Evolutionary conservation across 2,329 filamentous ascomycete genomes (phyloP), one percentile per base, ranked within the genome.

Genomic region (Venturia aucupariae): DNA sequence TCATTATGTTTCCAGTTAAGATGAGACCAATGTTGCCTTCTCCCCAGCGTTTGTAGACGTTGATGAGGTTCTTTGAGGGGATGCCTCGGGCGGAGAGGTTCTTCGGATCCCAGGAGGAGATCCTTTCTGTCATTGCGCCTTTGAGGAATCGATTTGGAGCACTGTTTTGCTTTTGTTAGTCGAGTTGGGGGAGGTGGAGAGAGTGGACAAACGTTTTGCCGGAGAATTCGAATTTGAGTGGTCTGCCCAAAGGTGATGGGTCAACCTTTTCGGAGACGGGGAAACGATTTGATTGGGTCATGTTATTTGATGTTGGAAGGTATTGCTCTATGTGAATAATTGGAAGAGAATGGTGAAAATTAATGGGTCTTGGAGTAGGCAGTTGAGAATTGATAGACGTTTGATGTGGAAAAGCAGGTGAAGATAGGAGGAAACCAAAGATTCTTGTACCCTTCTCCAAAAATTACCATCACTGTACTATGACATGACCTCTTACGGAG

Each of bases 1-100:
- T 79, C 80, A 86, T 85, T 66, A 86, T 76, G 72, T 89, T 89
- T 54, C 86, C 86, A 0, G 84, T 85, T 1, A 86, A 72, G 65
- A 87, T 82, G 32, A 84, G 68, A 13, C 85, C 84, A 59, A 79
- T 78, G 15, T 74, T 78, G 30, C 82, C 83, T 68, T 85, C 80
- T 1, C 86, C 86, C 60, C 60, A 62, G 17, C 62, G 46, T 4
- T 59, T 55, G 46, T 64, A 59, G 35, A 60, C 75, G 39, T 85
- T 82, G 69, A 84, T 78, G 24, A 84, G 69, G 64, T 81, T 76
- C 67, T 80, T 77, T 15, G 77, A 78, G 7, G 84, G 81, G 4
- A 86, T 74, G 30, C 83, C 81, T 51, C 86, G 80, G 3, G 77
- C 77, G 27, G 79, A 73, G 10, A 82, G 68, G 64, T 84, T 77